Conservation (phyloP, 257 asterid species). For the Solanum pinnatisectum region DNA sequence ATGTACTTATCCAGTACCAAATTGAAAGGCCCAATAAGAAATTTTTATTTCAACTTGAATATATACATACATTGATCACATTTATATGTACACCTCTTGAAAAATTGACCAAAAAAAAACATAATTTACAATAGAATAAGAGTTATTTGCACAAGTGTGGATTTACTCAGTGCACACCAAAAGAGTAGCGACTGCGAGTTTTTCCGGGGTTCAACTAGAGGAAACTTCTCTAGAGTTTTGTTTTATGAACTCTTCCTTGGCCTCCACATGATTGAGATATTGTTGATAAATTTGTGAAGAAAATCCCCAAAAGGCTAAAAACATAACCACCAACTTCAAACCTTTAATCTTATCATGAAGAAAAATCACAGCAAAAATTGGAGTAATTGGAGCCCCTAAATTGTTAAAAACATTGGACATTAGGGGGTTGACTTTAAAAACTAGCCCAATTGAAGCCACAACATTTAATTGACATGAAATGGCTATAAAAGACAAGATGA, state of each 20-base stretch:
- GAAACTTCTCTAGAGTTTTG: background rate
- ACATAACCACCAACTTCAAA: conserved; percentile 44
- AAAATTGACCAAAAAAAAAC: background rate
- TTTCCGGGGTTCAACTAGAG: background rate
- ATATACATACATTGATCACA: background rate
- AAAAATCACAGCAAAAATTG: conserved; percentile 45
- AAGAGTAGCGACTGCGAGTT: background rate
- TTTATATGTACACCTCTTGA: background rate
- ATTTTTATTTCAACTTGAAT: background rate
- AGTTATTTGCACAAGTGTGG: background rate
- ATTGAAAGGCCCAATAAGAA: background rate
- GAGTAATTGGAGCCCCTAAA: conserved; percentile 54
- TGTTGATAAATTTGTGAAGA: conserved; percentile 42
- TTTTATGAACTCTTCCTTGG: background rate
- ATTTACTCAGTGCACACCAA: background rate
- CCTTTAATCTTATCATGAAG: conserved; percentile 44
- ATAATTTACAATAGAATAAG: background rate
- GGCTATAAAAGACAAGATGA: conserved; percentile 42
- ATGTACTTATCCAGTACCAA: background rate
- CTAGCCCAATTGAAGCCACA: conserved; percentile 38
- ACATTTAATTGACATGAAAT: conserved; percentile 52
- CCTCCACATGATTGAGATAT: background rate
- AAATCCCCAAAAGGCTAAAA: conserved; percentile 67
- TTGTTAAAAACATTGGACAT: conserved; percentile 58
- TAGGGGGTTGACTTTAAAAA: conserved; percentile 47